These are phyloP conservation scores for Ilyonectria sp. DNA, from an alignment of 2,329 filamentous ascomycete species.

Conservation along the genomic window DNA sequence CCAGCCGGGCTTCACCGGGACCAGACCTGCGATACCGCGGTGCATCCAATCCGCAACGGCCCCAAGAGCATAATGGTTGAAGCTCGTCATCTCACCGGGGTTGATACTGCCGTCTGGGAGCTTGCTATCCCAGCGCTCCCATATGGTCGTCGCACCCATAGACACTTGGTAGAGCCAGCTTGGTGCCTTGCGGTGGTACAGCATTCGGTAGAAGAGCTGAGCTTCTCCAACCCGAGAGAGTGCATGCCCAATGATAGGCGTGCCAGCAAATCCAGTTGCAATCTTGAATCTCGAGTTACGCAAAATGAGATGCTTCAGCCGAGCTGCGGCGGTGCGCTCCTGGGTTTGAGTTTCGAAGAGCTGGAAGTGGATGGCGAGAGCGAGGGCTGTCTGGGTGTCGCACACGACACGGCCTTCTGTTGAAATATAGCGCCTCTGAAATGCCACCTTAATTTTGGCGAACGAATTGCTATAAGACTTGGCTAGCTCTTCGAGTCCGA, in stretches of 20 bases:
- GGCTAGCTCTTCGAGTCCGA: conserved; percentile 36
- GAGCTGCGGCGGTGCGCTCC: conserved; percentile 44
- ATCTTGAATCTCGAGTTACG: conserved; percentile 52
- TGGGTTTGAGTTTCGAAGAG: conserved; percentile 47
- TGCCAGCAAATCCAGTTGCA: conserved; percentile 60
- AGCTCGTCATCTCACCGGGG: conserved; percentile 63
- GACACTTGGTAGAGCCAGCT: conserved; percentile 65
- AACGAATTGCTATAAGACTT: neutral
- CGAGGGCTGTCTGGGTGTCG: conserved; percentile 56
- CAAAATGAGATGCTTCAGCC: conserved; percentile 51
- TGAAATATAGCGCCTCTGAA: conserved; percentile 50
- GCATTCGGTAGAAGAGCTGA: conserved; percentile 60
- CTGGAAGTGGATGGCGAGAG: conserved; percentile 55
- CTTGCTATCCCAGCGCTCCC: conserved; percentile 65
- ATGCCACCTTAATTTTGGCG: conserved; percentile 26
- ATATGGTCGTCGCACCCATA: conserved; percentile 63
- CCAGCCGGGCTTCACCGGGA: conserved; percentile 57
- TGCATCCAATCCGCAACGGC: conserved; percentile 63
- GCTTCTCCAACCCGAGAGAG: conserved; percentile 48
- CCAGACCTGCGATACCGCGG: conserved; percentile 57
- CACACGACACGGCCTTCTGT: conserved; percentile 48
- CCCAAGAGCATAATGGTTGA: conserved; percentile 65
- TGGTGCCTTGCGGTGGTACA: conserved; percentile 57
- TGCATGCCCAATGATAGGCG: conserved; percentile 54
- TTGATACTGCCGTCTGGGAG: conserved; percentile 61